Evolutionary conservation across 805 yeast species (phyloP).

Genomic region (Kazachstania kunashirensis): DNA sequence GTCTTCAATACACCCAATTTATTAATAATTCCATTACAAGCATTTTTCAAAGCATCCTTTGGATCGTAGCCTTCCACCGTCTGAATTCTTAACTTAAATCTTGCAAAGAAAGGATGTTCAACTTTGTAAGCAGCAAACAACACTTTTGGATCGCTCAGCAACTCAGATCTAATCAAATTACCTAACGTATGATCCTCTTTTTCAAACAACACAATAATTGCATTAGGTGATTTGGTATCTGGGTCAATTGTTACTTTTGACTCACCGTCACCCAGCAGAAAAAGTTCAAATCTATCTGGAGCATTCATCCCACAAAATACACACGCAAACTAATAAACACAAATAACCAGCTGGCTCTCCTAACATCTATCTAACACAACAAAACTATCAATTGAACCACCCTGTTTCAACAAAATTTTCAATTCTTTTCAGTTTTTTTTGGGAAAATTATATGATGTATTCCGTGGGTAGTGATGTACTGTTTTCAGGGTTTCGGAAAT

Average conservation of each 20-base stretch:
- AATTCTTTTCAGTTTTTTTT: no score
- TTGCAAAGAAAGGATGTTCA: constrained; percentile 95
- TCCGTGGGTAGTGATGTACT: no score
- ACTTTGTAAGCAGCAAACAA: constrained; percentile 94
- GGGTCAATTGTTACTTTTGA: constrained; percentile 87
- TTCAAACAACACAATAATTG: constrained; percentile 85
- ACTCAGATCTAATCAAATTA: constrained; percentile 76
- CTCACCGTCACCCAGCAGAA: constrained; percentile 94
- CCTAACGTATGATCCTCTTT: constrained; percentile 97
- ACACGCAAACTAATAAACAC: no score
- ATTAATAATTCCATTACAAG: constrained; percentile 73
- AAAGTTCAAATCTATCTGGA: constrained; percentile 97
- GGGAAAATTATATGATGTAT: no score
- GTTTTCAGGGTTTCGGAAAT: no score
- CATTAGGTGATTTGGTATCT: constrained; percentile 91
- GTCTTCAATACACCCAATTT: constrained; percentile 66
- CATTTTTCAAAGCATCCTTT: constrained; percentile 78
- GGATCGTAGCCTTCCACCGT: constrained; percentile 94
- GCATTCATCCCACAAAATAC: constrained; percentile 78
- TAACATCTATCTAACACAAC: no score
- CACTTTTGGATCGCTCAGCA: constrained; percentile 79
- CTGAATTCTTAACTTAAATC: constrained; percentile 87
- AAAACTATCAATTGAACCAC: no score
- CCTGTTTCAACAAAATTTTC: no score
- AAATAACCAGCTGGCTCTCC: no score